Evolutionary conservation across 2,329 filamentous ascomycete species (phyloP), one percentile per base, ranked within the genome.

Genomic region (Calonectria crousiana): DNA sequence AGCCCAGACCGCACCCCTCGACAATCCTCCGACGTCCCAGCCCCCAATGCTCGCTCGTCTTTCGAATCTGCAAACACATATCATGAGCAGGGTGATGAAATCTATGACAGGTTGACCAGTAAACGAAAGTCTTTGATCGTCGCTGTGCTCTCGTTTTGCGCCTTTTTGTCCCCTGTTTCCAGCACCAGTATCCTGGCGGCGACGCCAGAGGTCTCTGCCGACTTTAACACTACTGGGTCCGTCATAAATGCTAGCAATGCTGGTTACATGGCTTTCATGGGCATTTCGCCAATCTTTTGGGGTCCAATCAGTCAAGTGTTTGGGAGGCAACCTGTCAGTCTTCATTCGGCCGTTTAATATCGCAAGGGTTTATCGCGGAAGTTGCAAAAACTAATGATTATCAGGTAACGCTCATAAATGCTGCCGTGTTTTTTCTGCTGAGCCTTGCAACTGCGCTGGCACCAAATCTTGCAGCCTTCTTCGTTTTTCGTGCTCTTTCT

Each of bases 171-270:
- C 1, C 95, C 95, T 0, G 90, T 95, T 28, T 93, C 92, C 9
- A 94, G 92, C 47, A 96, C 94, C 0, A 92, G 92, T 1, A 91
- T 96, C 9, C 84, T 96, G 11, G 89, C 93, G 0, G 94, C 94
- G 2, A 91, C 94, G 1, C 94, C 94, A 1, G 94, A 96, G 82
- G 92, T 96, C 4, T 93, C 93, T 1, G 82, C 82, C 4, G 91
- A 90, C 13, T 95, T 90, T 81, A 77, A 86, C 44, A 95, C 93
- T 0, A 93, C 90, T 0, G 93, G 92, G 5, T 90, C 90, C 9
- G 89, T 95, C 69, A 92, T 96, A 81, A 94, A 95, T 80, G 84
- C 94, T 51, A 93, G 90, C 80, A 96, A 96, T 84, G 94, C 94
- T 0, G 84, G 93, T 26, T 95, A 95, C 78, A 89, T 95, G 86